These are phyloP conservation scores for Plectosphaerella cucumerina DNA, from an alignment of 2,329 filamentous ascomycete genomes.

Conservation along the genomic window DNA sequence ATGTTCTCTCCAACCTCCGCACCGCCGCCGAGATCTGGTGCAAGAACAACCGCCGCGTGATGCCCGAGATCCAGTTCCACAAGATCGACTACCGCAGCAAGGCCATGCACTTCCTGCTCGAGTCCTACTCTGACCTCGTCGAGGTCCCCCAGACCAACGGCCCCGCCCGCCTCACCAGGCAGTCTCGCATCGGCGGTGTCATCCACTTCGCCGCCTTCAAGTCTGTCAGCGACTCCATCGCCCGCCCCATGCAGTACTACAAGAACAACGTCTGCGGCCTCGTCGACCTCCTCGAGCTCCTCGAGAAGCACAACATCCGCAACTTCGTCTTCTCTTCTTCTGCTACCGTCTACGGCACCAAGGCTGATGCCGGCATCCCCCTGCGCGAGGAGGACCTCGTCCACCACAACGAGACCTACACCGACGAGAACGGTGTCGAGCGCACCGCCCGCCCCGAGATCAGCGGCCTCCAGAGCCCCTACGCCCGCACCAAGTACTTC, in stretches of 20 bases:
- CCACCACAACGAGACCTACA: slow-evolving; percentile 40
- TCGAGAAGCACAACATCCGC: slow-evolving; percentile 57
- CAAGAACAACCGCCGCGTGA: slow-evolving; percentile 13
- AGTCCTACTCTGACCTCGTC: slow-evolving; percentile 25
- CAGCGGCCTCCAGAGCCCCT: slow-evolving; percentile 58
- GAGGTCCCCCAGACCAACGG: slow-evolving; percentile 2
- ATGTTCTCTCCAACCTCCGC: slow-evolving; percentile 22
- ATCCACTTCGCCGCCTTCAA: slow-evolving; percentile 69
- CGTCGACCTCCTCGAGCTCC: slow-evolving; percentile 51
- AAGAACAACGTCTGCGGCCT: slow-evolving; percentile 64
- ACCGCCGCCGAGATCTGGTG: slow-evolving; percentile 22
- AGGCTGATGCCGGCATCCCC: slow-evolving; percentile 44
- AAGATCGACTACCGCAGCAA: slow-evolving; percentile 32
- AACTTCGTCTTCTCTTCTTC: slow-evolving; percentile 66
- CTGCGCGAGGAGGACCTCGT: slow-evolving; percentile 54
- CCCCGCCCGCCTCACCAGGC: slow-evolving; percentile 9
- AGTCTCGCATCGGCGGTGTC: slow-evolving; percentile 55
- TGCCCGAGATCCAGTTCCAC: slow-evolving; percentile 29
- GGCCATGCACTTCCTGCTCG: slow-evolving; percentile 30
- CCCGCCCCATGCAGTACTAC: slow-evolving; percentile 59
- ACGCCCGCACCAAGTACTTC: slow-evolving; percentile 65
- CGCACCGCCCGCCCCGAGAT: slow-evolving; percentile 27
- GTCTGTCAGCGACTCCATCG: slow-evolving; percentile 60
- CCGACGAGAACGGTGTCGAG: slow-evolving; percentile 32
- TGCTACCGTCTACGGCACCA: slow-evolving; percentile 60